A percentile compares a stretch with the other conserved stretches of the same genome.
These are phyloP conservation scores for Tardiomyces depauwii DNA, from an alignment of 1,139 yeast species.

Conservation along the genomic window DNA sequence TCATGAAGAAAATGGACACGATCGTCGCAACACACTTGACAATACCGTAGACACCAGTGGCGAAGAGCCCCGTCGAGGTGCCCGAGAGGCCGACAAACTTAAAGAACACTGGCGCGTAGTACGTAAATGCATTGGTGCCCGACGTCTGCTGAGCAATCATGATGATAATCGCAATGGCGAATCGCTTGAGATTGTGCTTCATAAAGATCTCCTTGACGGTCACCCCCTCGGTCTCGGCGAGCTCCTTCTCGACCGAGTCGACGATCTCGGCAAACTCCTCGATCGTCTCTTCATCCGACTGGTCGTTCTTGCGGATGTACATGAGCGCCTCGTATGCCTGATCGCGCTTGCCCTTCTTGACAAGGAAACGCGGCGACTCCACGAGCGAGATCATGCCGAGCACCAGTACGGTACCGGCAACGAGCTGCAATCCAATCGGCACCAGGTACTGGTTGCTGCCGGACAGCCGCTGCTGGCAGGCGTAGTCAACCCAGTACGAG, in stretches of 20 bases:
- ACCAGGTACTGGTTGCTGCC: conserved; percentile 13
- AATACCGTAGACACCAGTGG: conserved; percentile 44
- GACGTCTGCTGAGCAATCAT: conserved; percentile 11
- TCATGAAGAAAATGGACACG: conserved; percentile 35
- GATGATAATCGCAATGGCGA: conserved; percentile 6
- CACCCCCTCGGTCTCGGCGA: not conserved
- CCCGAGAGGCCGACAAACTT: conserved; percentile 18
- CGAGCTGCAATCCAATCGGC: conserved; percentile 29
- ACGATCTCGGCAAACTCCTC: conserved; percentile 1
- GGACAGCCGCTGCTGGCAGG: conserved; percentile 9
- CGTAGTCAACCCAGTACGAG: conserved; percentile 21
- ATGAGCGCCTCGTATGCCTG: conserved; percentile 46
- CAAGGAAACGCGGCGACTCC: conserved; percentile 70
- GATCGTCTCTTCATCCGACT: conserved; percentile 25
- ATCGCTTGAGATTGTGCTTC: conserved; percentile 7
- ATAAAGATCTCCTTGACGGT: conserved; percentile 2
- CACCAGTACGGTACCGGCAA: conserved; percentile 47
- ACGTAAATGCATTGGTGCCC: conserved; percentile 14
- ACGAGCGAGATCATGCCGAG: conserved; percentile 43
- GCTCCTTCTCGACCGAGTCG: not conserved
- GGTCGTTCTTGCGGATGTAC: conserved; percentile 43
- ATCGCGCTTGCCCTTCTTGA: conserved; percentile 53
- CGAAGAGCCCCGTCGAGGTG: conserved; percentile 32
- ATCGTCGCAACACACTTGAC: conserved; percentile 35
- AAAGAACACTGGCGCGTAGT: conserved; percentile 12